These are phyloP conservation scores for Plantago coronopus DNA, from an alignment of 305 asterid species.

Conservation along the genomic window DNA sequence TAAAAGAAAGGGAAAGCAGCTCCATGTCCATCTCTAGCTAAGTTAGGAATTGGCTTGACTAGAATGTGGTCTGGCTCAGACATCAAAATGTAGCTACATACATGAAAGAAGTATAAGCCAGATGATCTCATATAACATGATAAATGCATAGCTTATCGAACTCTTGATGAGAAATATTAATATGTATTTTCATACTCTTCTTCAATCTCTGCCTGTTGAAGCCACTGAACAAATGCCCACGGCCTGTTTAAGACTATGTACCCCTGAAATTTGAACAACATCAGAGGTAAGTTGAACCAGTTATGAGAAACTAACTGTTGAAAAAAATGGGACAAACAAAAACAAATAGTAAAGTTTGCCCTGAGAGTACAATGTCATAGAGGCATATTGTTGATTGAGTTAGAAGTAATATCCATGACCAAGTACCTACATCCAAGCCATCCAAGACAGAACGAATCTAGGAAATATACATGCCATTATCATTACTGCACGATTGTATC, in stretches of 20 bases:
- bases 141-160: not conserved
- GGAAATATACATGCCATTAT: no score
- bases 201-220: slow-evolving; percentile 72
- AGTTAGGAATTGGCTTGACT: slow-evolving; percentile 88
- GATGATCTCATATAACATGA: slow-evolving; percentile 1
- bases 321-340: slow-evolving; percentile 2
- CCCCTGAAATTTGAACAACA: slow-evolving; percentile 52
- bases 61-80: slow-evolving; percentile 93
- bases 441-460: not conserved
- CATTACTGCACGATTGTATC: no score
- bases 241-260: slow-evolving; percentile 95
- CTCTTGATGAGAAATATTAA: slow-evolving; percentile 3
- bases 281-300: slow-evolving; percentile 20
- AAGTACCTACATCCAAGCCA: not conserved
- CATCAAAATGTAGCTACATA: slow-evolving; percentile 82
- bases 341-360: not conserved
- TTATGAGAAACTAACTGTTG: not conserved
- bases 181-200: slow-evolving; percentile 64
- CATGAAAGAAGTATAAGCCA: slow-evolving; percentile 12
- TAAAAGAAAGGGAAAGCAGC: slow-evolving; percentile 96
- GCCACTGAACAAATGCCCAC: slow-evolving; percentile 99
- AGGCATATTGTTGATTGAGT: not conserved
- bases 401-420: slow-evolving; percentile 3
- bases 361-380: not conserved
- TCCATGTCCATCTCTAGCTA: slow-evolving; percentile 58